Conservation (phyloP, 352 stramenopile genomes). For the Sclerospora graminicola region DNA sequence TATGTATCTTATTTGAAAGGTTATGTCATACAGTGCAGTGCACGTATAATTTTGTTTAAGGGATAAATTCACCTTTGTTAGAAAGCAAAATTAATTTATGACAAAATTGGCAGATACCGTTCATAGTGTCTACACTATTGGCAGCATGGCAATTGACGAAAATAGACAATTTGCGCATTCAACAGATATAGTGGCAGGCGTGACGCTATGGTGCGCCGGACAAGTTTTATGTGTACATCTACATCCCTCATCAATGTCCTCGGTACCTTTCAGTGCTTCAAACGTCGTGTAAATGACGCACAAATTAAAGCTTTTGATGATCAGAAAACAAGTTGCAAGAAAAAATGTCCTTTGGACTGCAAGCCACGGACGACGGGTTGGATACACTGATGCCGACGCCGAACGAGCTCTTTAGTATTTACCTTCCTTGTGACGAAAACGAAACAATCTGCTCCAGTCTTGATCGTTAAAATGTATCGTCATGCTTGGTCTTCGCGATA, state of each 20-base stretch:
- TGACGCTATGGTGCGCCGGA: slow-evolving; percentile 17
- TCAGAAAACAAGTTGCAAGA: slow-evolving; percentile 5
- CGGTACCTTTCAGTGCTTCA: slow-evolving; percentile 7
- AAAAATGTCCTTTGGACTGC: slow-evolving; percentile 1
- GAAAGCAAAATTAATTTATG: too few species aligned
- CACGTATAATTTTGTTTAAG: too few species aligned
- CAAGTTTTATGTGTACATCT: slow-evolving; percentile 17
- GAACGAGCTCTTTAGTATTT: slow-evolving; percentile 24
- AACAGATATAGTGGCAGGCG: slow-evolving; percentile 27
- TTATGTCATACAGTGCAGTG: too few species aligned
- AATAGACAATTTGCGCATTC: slow-evolving; percentile 46
- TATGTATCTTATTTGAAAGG: too few species aligned
- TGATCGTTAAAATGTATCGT: too few species aligned
- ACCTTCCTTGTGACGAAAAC: slow-evolving; percentile 41
- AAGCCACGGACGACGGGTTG: slow-evolving; percentile 16
- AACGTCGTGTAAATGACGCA: slow-evolving; percentile 13
- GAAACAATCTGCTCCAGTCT: too few species aligned
- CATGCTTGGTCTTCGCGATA: slow-evolving; percentile 58
- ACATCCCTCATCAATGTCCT: slow-evolving; percentile 1
- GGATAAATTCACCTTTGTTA: too few species aligned
- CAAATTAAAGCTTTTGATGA: slow-evolving; percentile 4
- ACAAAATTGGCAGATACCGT: slow-evolving; percentile 21
- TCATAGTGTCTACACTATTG: slow-evolving; percentile 61
- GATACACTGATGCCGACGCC: slow-evolving; percentile 7
- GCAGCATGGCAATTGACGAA: slow-evolving; percentile 60